Base-by-base conservation (phyloP, 2,329 filamentous ascomycete genomes). In the Fusarium brevicatenulatum region DNA sequence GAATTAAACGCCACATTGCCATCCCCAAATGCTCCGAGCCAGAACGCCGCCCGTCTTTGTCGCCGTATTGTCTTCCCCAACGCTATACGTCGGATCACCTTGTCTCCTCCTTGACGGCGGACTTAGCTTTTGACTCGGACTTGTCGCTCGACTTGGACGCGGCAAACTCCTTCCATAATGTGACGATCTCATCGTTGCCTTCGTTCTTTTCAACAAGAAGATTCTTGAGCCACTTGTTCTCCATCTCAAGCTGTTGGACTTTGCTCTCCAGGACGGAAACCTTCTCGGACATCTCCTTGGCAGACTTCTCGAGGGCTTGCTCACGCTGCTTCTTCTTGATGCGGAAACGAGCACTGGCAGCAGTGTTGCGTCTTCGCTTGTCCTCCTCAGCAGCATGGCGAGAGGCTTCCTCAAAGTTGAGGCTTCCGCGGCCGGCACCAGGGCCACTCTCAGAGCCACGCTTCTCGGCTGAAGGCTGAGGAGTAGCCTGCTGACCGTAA, bases 261-360 rank as follows among this genome's bases (percentile, higher is more conserved):
- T 90, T 90, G 77, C 87, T 87, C 83, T 97, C 93, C 11, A 97
- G 87, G 23, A 86, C 85, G 23, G 89, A 86, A 57, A 95, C 92
- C 84, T 95, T 95, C 50, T 96, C 93, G 34, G 90, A 90, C 83
- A 95, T 93, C 75, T 97, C 94, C 82, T 95, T 94, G 77, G 94
- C 91, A 7, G 90, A 92, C 78, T 90, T 91, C 82, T 95, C 93
- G 58, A 97, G 90, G 13, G 93, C 92, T 82, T 95, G 93, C 85
- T 97, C 94, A 56, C 94, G 92, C 84, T 96, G 93, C 90, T 97
- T 97, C 91, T 97, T 97, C 90, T 97, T 97, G 80, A 96, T 91
- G 67, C 94, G 92, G 88, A 97, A 97, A 55, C 94, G 92, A 23
- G 94, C 94, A 74, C 92, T 95, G 62, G 94, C 94, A 37, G 94